Evolutionary conservation across 768 basidiomycete species (phyloP).

Genomic region (Lactarius sanguifluus): DNA sequence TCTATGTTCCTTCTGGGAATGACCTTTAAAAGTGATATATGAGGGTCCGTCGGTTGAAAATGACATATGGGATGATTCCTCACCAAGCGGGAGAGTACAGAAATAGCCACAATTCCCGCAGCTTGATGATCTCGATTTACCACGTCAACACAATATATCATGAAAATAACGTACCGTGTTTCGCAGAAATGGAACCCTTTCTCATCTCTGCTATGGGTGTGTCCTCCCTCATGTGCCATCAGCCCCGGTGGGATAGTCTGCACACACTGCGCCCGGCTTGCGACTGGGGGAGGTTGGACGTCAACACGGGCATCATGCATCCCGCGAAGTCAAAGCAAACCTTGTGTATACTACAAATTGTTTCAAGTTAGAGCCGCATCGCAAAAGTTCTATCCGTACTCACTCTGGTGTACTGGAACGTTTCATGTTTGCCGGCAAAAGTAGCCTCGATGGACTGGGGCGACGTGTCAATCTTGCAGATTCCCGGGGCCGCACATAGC

Average conservation of each 20-base stretch:
- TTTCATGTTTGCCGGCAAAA: slow-evolving; percentile 58
- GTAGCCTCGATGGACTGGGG: slow-evolving; percentile 63
- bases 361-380: background rate
- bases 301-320: background rate
- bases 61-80: slow-evolving; percentile 1
- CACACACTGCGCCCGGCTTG: slow-evolving; percentile 51
- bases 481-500: slow-evolving; percentile 47
- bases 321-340: slow-evolving; percentile 33
- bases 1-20: slow-evolving; percentile 59
- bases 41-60: background rate
- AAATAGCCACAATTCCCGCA: slow-evolving; percentile 59
- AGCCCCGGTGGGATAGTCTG: slow-evolving; percentile 46
- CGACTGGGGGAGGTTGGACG: slow-evolving; percentile 36
- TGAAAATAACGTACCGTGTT: slow-evolving; percentile 37
- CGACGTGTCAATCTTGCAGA: slow-evolving; percentile 57
- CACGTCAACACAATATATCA: background rate
- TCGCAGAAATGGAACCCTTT: slow-evolving; percentile 57
- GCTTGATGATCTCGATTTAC: slow-evolving; percentile 33
- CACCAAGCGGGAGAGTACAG: slow-evolving; percentile 57
- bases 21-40: slow-evolving; percentile 41
- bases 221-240: slow-evolving; percentile 46
- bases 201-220: slow-evolving; percentile 48
- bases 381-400: background rate
- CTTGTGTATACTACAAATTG: slow-evolving; percentile 50
- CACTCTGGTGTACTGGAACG: slow-evolving; percentile 66